These are phyloP conservation scores for Mallotus nudiflorus DNA, from an alignment of 345 rosid genomes.

Conservation along the genomic window DNA sequence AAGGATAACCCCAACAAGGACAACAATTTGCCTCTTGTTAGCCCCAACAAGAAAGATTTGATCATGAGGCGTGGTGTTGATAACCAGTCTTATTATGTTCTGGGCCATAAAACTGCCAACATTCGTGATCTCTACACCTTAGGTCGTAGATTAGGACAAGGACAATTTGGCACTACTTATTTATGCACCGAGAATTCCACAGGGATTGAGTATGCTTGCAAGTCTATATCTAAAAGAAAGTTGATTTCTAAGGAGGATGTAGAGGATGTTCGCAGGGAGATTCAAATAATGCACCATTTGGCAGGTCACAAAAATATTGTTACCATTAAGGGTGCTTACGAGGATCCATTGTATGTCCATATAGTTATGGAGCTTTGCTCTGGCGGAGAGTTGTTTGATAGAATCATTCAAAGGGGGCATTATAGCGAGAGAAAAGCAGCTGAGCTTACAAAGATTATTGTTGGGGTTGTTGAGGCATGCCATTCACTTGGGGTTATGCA, in stretches of 20 bases:
- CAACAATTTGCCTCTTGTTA: constrained; percentile 31
- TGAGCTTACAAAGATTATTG: constrained; percentile 87
- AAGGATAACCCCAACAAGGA: constrained; percentile 40
- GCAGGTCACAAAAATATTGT: constrained; percentile 95
- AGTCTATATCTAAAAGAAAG: constrained; percentile 93
- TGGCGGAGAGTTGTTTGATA: constrained; percentile 93
- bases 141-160: constrained; percentile 91
- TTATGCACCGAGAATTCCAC: constrained; percentile 72
- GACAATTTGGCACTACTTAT: constrained; percentile 95
- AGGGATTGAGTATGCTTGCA: constrained; percentile 81
- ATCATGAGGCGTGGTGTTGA: constrained; percentile 73
- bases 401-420: constrained; percentile 96
- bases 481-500: constrained; percentile 99
- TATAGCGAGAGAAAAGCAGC: constrained; percentile 97
- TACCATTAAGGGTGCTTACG: constrained; percentile 93
- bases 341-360: constrained; percentile 79
- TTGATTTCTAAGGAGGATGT: constrained; percentile 91
- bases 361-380: constrained; percentile 98
- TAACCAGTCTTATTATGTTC: constrained; percentile 67
- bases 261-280: constrained; percentile 94
- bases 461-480: constrained; percentile 94
- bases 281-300: constrained; percentile 99
- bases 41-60: constrained; percentile 50
- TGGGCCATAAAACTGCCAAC: constrained; percentile 87
- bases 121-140: constrained; percentile 77